These are phyloP conservation scores for Boletellus ananas DNA, from an alignment of 768 basidiomycete species.

Conservation along the genomic window DNA sequence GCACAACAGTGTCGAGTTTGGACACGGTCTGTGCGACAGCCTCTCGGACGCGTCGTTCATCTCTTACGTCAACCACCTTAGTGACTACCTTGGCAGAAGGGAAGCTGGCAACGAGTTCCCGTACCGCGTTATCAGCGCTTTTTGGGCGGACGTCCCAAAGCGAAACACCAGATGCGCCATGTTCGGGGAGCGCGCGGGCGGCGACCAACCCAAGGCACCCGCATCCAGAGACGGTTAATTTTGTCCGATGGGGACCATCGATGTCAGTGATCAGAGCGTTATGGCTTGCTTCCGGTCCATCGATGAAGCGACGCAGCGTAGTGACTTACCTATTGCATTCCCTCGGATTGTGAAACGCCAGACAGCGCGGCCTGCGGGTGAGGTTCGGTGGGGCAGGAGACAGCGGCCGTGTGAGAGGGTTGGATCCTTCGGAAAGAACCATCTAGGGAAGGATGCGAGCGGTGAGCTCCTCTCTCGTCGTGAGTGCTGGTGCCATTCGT, in stretches of 20 bases:
- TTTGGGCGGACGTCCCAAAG: conserved; percentile 24
- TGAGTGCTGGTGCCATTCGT: conserved; percentile 6
- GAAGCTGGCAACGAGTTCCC: conserved; percentile 22
- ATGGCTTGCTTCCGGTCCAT: neutral
- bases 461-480: conserved; percentile 25
- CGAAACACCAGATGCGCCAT: conserved; percentile 33
- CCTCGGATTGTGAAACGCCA: conserved; percentile 37
- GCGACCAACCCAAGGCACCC: conserved; percentile 37
- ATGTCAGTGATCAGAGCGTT: neutral
- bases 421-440: conserved; percentile 30
- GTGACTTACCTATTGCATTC: conserved; percentile 38
- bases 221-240: conserved; percentile 25
- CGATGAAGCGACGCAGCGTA: neutral
- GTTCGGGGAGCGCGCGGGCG: conserved; percentile 41
- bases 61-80: conserved; percentile 34
- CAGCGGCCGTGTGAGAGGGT: conserved; percentile 31
- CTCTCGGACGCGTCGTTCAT: conserved; percentile 23
- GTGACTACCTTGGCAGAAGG: conserved; percentile 33
- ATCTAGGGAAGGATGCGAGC: conserved; percentile 31
- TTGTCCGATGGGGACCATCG: neutral
- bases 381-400: conserved; percentile 15
- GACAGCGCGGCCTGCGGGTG: conserved; percentile 26
- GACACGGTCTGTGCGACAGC: conserved; percentile 24
- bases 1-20: conserved; percentile 37
- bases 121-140: conserved; percentile 3